Evolutionary conservation across 2,329 filamentous ascomycete species (phyloP), one percentile per base, ranked within the genome.

Genomic region (Escovopsis weberi): DNA sequence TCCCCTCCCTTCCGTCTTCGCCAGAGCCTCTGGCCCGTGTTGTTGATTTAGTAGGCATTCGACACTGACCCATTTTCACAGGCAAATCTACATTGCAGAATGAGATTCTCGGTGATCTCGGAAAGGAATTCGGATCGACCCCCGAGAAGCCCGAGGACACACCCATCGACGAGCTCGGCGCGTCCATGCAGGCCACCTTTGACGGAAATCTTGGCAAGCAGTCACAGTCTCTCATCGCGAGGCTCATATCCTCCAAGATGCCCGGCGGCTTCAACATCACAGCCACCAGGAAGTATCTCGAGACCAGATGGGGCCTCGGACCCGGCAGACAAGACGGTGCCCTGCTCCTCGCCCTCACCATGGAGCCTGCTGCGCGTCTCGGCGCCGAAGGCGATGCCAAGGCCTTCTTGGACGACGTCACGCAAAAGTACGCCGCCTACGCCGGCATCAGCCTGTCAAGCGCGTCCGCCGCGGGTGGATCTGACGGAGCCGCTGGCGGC

Each of bases 241-340:
- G 91, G 53, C 71, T 98, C 60, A 91, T 98, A 37, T 96, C 91
- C 2, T 95, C 91, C 28, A 98, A 98, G 69, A 98, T 98, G 91
- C 91, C 91, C 39, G 91, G 89, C 68, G 91, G 91, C 48, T 98
- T 98, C 77, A 98, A 96, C 63, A 96, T 96, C 62, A 96, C 89
- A 57, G 75, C 86, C 11, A 85, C 93, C 38, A 78, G 91, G 56
- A 98, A 98, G 67, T 93, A 98, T 59, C 69, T 98, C 37, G 89
- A 95, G 67, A 86, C 84, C 12, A 77, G 86, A 62, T 98, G 89
- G 87, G 91, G 91, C 43, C 69, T 98, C 45, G 85, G 73, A 4
- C 59, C 81, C 23, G 91, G 91, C 26, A 76, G 91, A 56, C 91
- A 98, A 60, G 91, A 98, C 59, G 87, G 88, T 53, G 85, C 85